These are phyloP conservation scores for Nidularia sp. DNA, from an alignment of 768 basidiomycete species.

Conservation along the genomic window DNA sequence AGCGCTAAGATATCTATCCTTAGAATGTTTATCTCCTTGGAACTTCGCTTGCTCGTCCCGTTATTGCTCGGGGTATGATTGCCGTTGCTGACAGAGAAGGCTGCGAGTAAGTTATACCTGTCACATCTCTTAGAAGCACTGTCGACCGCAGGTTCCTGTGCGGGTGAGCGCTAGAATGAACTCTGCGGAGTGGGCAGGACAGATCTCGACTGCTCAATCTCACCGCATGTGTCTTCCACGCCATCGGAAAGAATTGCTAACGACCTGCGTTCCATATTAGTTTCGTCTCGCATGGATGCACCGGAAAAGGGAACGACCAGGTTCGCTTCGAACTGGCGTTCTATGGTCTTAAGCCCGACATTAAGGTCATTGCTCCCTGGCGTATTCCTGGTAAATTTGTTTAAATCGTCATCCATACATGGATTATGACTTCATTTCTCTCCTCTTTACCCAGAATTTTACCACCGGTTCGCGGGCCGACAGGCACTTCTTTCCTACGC, in stretches of 20 bases:
- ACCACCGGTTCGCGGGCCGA: slow-evolving; percentile 95
- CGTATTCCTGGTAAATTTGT: slow-evolving; percentile 73
- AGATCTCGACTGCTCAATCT: not conserved
- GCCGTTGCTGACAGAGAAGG: slow-evolving; percentile 83
- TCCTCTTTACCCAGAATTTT: slow-evolving; percentile 65
- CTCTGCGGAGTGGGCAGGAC: not conserved
- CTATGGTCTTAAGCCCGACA: slow-evolving; percentile 96
- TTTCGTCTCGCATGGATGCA: slow-evolving; percentile 97
- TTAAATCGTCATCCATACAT: not conserved
- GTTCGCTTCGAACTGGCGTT: slow-evolving; percentile 99
- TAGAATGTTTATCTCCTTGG: slow-evolving; percentile 96
- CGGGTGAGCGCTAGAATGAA: not conserved
- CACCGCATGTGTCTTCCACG: not conserved
- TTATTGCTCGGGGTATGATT: slow-evolving; percentile 99
- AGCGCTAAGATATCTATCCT: slow-evolving; percentile 2
- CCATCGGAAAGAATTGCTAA: not conserved
- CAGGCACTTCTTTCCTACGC: slow-evolving; percentile 91
- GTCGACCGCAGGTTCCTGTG: not conserved
- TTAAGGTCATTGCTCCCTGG: slow-evolving; percentile 99
- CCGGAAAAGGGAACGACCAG: slow-evolving; percentile 99
- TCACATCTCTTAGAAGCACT: not conserved
- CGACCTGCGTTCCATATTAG: slow-evolving; percentile 29
- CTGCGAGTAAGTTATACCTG: slow-evolving; percentile 75
- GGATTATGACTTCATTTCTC: not conserved
- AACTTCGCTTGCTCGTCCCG: slow-evolving; percentile 95